Evolutionary conservation across 2,329 filamentous ascomycete genomes (phyloP), one percentile per base, ranked within the genome.

Genomic region (Helminthosporium solani): DNA sequence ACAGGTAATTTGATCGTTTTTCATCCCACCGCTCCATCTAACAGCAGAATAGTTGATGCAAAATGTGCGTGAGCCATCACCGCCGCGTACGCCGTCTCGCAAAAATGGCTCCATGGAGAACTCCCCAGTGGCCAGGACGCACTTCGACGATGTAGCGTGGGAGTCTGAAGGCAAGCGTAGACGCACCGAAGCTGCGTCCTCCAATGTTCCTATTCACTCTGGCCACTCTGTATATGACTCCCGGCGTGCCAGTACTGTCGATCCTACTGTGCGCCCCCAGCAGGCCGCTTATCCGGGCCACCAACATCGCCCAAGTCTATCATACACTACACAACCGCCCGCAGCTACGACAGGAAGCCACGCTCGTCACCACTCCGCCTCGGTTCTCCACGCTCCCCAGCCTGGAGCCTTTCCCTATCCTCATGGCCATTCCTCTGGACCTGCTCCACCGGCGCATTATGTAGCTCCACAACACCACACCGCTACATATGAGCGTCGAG

Each of bases 131-230:
- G 47, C 48, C n/a, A 25, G 28, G 19, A 57, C 60, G 11, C 57
- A 58, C 2, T 68, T 66, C 40, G 64, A 65, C 7, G 63, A 68
- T 5, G 49, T 64, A 18, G 37, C 57, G 6, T 67, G 64, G 63
- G 36, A 36, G 30, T 52, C 57, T 15, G 54, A 48, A 33, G 31
- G 44, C 39, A 64, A 61, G 50, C 60, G 61, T 31, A 57, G 61
- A 31, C 64, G 64, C 34, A 47, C 58, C 33, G 65, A 67, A 38
- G 60, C 58, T 3, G 47, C 56, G 15, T 34, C 51, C 4, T 44
- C 47, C n/a, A 50, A 48, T 38, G 36, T 45, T 25, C 33, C 54
- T 11, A 58, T 65, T 21, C 50, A 47, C 15, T 34, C 54, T 11
- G 60, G 65, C 21, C 50, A 47, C 15, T 34, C 47, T 14, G 30